Evolutionary conservation across 768 basidiomycete genomes (phyloP).

Genomic region (Podaxis rugospora): DNA sequence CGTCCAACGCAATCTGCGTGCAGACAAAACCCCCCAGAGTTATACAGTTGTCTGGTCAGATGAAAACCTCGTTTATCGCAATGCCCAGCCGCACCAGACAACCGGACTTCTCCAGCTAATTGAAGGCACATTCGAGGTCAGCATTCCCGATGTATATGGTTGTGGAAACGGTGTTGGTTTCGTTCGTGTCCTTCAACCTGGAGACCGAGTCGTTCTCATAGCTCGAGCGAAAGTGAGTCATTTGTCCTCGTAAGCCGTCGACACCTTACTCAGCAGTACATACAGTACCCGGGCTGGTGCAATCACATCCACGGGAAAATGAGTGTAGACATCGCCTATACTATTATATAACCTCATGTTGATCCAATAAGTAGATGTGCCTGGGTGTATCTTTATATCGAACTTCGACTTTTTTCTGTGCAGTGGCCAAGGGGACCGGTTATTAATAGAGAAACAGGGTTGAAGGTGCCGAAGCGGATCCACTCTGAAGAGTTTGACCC

Average conservation of each 20-base stretch:
- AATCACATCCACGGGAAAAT: not conserved
- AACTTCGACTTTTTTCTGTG: not conserved
- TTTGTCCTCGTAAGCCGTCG: not conserved
- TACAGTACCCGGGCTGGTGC: not conserved
- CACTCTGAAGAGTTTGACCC: not conserved
- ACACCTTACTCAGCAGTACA: not conserved
- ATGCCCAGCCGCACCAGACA: not conserved
- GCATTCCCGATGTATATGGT: not conserved
- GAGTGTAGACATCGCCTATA: not conserved
- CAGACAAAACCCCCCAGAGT: not conserved
- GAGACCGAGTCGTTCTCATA: not conserved
- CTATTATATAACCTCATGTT: not conserved
- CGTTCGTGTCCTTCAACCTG: not conserved
- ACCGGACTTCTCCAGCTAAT: not conserved
- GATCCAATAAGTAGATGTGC: not conserved
- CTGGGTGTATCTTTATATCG: not conserved
- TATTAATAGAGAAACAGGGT: not conserved
- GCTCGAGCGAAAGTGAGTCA: not conserved
- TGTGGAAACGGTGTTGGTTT: not conserved
- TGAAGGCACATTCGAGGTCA: not conserved
- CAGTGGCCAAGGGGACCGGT: not conserved
- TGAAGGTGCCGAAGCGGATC: not conserved
- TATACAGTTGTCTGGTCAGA: not conserved
- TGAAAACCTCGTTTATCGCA: not conserved
- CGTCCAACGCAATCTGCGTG: not conserved